phyloP scores from a whole-genome alignment of 441 rosid genomes.

The Geranium incanum region DNA sequence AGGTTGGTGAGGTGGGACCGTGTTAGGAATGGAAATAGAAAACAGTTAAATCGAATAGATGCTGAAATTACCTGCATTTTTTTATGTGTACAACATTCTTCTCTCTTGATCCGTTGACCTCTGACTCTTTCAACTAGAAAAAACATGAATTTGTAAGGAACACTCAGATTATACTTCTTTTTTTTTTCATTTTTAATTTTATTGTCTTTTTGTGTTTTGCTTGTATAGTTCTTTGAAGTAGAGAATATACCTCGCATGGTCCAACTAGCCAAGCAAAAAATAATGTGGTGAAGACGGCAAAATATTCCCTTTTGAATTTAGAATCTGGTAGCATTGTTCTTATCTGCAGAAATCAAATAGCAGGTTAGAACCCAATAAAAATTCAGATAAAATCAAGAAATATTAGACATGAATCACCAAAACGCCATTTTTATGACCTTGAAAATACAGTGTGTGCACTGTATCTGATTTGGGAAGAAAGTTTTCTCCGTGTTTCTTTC shows the following conservation, averaged over 20 bases:
- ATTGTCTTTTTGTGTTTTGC: background rate
- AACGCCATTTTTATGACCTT: background rate
- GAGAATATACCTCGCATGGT: slow-evolving; percentile 53
- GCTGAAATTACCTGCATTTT: slow-evolving; percentile 69
- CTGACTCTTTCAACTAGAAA: slow-evolving; percentile 69
- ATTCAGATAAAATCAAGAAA: background rate
- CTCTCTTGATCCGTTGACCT: slow-evolving; percentile 61
- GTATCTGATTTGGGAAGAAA: background rate
- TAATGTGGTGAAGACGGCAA: slow-evolving; percentile 70
- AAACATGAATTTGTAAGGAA: slow-evolving; percentile 10
- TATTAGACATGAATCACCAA: background rate
- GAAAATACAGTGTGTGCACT: background rate
- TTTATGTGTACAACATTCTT: slow-evolving; percentile 74
- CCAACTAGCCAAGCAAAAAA: slow-evolving; percentile 86
- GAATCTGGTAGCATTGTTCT: slow-evolving; percentile 50
- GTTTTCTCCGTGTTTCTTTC: background rate
- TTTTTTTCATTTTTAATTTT: background rate
- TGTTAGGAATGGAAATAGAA: background rate
- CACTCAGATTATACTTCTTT: background rate
- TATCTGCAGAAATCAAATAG: slow-evolving; percentile 37
- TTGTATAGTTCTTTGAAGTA: background rate
- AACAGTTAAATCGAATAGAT: slow-evolving; percentile 13
- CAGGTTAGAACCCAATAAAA: background rate
- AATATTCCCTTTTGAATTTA: slow-evolving; percentile 61
- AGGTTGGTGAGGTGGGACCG: slow-evolving; percentile 36